Conservation (phyloP, 495 filamentous ascomycete species). For the Penicillium crystallinum region DNA sequence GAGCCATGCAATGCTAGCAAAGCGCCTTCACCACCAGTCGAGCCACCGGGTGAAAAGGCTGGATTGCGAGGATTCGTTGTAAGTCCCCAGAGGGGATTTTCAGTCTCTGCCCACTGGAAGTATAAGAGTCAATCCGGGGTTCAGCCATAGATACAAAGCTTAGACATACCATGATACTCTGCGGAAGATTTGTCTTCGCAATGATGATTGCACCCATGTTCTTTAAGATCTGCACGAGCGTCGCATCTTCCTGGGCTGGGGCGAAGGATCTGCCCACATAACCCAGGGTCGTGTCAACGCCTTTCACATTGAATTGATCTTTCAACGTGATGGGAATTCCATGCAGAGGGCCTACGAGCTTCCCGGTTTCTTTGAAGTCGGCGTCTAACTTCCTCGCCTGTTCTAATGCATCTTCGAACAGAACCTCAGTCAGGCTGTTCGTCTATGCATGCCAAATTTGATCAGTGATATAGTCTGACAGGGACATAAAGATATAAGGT, state of each 20-base stretch:
- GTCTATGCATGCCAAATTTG: slow-evolving; percentile 20
- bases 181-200: slow-evolving; percentile 58
- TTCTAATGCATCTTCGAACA: slow-evolving; percentile 56
- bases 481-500: background rate
- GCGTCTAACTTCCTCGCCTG: slow-evolving; percentile 53
- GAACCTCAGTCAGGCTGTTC: slow-evolving; percentile 60
- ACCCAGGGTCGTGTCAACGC: slow-evolving; percentile 54
- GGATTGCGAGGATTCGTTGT: slow-evolving; percentile 47
- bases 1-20: slow-evolving; percentile 56
- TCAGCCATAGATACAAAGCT: background rate
- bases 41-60: slow-evolving; percentile 50
- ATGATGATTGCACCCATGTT: slow-evolving; percentile 51
- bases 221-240: slow-evolving; percentile 42
- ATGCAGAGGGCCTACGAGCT: slow-evolving; percentile 55
- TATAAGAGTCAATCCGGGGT: background rate
- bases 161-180: slow-evolving; percentile 43
- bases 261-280: slow-evolving; percentile 50
- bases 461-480: background rate
- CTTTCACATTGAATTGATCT: slow-evolving; percentile 62
- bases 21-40: slow-evolving; percentile 59
- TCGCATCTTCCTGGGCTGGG: slow-evolving; percentile 46
- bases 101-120: slow-evolving; percentile 45
- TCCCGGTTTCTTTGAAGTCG: slow-evolving; percentile 38
- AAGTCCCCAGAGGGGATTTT: slow-evolving; percentile 51
- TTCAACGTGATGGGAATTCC: slow-evolving; percentile 62